Base-by-base conservation (phyloP, 192 early-diverging fungal genomes). In the Linnemannia hyalina region DNA sequence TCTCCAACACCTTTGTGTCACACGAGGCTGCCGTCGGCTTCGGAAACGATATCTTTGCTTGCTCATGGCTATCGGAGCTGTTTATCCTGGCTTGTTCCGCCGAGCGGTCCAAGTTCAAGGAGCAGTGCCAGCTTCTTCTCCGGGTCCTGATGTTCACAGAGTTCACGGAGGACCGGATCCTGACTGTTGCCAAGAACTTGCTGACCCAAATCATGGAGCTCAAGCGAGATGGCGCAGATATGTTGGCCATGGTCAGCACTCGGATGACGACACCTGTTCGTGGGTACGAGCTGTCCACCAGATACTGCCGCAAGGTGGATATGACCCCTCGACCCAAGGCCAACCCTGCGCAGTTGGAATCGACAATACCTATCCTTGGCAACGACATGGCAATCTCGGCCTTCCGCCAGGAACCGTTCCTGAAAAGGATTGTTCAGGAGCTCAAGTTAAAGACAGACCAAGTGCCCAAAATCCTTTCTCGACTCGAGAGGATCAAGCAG, bases 171-270 rank as follows among this genome's bases (percentile, higher is more conserved):
- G 96, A 96, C 74, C 91, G 96, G 1, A 89, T 97, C 70, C 26
- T 93, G n/a, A 91, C 93, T 0, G 84, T 90, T 4, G 92, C 93
- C 22, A 95, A 96, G 88, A 96, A 96, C 79, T 77, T 96, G 71
- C 82, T 93, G 36, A 90, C 90, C 23, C 91, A 93, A n/a, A 90
- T 96, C 42, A 74, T 79, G 63, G 93, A 95, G 55, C 72, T 90
- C 32, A 96, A 96, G 83, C 92, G 95, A 16, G 93, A 95, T 78
- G 95, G 94, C 26, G 78, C 80, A 8, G 73, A 82, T 11, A 88
- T 96, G 86, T 72, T 94, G 55, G 68, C 68, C 4, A 90, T 93
- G 26, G 82, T 93, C 6, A 73, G 85, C 5, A 89, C 85, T 23
- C 82, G 84, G 41, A 89, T 86, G 81, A 92, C 88, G 3, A 88